Evolutionary conservation across 306 rosid genomes (phyloP), one percentile per base, ranked within the genome.

Genomic region (Pyrus pyrifolia): DNA sequence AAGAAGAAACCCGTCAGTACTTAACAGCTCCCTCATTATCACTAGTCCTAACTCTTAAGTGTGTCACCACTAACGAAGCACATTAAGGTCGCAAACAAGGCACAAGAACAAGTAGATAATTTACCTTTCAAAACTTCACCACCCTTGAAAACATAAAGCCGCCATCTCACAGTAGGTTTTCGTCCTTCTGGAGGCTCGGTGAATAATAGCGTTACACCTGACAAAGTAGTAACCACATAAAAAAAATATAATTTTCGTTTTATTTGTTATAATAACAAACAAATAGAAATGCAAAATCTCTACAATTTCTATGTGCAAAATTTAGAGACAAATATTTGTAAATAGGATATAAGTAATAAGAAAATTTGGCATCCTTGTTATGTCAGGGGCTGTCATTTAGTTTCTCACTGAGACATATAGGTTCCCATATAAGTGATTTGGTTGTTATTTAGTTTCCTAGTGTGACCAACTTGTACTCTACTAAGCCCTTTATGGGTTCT

Each of bases 101-200:
- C 19, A 61, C 42, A 74, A 30, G 33, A 42, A 67, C 17, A 22
- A 67, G 19, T 44, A 45, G 11, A 70, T 15, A 45, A 61, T n/a
- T 86, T 80, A 83, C 99, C 99, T 71, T 89, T 83, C 73, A 95
- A 85, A 73, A 82, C 93, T 95, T 95, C 99, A 38, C 99, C 99
- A 71, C 75, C 90, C 97, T 92, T 95, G 80, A 95, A 95, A 77
- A 95, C 97, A 89, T 95, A 95, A 57, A 95, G 96, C 68, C 99
- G 86, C 98, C 98, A 95, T 80, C 89, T 90, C 76, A 92, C n/a
- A 72, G 80, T 81, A 78, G 98, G 98, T 78, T 88, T 87, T 73
- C 93, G 84, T 57, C 91, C 98, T 64, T 95, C 98, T 31, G 96
- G 85, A 14, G 97, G 97, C 81, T 92, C 97, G 69, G 79, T 90